A percentile compares a stretch with the other conserved stretches of the same genome.
phyloP scores from a whole-genome alignment of 1,139 yeast genomes.

The Saccharomycopsis crataegensis region DNA sequence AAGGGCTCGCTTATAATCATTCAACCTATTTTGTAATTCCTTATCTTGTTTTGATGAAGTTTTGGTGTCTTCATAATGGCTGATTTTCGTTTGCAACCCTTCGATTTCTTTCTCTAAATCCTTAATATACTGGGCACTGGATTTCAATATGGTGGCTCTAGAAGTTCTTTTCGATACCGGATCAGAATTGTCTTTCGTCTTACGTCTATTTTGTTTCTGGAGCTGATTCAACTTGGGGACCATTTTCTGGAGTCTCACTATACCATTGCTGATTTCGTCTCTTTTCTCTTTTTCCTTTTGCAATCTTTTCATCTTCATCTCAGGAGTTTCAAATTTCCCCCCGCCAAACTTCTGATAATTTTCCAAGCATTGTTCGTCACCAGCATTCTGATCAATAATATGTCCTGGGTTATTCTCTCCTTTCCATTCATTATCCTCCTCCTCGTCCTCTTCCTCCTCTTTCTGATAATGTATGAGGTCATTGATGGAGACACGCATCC shows the following conservation, averaged over 20 bases:
- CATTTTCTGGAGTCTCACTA: conserved; percentile 10
- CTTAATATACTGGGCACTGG: conserved; percentile 10
- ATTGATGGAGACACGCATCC: too few relatives aligned
- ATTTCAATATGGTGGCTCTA: conserved; percentile 10
- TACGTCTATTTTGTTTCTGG: conserved; percentile 7
- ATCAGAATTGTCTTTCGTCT: conserved; percentile 1
- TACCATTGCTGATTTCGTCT: conserved; percentile 8
- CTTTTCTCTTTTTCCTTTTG: conserved; percentile 15
- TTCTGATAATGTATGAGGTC: too few relatives aligned
- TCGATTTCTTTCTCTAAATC: conserved; percentile 13
- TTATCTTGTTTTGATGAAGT: too few relatives aligned
- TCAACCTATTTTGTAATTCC: too few relatives aligned
- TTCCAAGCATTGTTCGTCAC: too few relatives aligned
- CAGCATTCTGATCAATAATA: too few relatives aligned
- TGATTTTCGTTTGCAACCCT: conserved; percentile 11
- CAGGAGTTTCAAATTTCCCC: conserved; percentile 4
- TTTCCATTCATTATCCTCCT: too few relatives aligned
- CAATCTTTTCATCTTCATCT: conserved; percentile 8
- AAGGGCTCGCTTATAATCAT: too few relatives aligned
- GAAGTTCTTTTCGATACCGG: conserved; percentile 6
- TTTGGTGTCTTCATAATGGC: neutral
- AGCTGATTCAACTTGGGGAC: conserved; percentile 10
- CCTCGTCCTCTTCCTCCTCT: too few relatives aligned
- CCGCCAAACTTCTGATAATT: too few relatives aligned
- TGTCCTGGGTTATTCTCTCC: too few relatives aligned